Evolutionary conservation across 352 stramenopile species (phyloP), one percentile per base, ranked within the genome.

Genomic region (Phytophthora gonapodyides): DNA sequence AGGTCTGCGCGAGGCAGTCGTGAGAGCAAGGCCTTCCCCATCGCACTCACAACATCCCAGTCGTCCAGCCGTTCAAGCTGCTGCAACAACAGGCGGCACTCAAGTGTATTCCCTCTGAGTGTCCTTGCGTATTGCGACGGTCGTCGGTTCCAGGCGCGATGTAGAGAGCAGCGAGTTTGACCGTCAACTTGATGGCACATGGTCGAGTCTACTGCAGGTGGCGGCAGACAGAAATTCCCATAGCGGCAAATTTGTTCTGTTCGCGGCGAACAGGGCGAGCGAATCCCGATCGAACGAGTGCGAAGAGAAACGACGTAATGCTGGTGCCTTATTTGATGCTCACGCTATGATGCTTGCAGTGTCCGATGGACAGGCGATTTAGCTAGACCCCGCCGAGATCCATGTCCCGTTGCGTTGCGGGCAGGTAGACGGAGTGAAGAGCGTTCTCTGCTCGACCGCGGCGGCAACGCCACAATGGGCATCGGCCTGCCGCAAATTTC

Each of bases 21-120:
- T 30, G 51, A 46, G 58, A 56, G 24, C 59, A 53, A 51, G 10
- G 34, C 19, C 21, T 16, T 24, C 24, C 24, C 51, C 36, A 31
- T 21, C 36, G 27, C 30, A 34, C 11, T 48, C 31, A 57, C 37
- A 30, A 30, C 44, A 64, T 64, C 17, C 31, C 30, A 43, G 33
- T 64, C 52, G 57, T 46, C 57, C 48, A 65, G 57, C 57, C 57
- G 57, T 59, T 57, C 27, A 48, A 36, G 27, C 33, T 11, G 11
- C 9, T 36, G 27, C 11, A 11, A 17, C 24, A 55, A 35, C 33
- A 41, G 24, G 24, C 17, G 48, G 30, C 30, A 60, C 35, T 48
- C 34, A 54, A 38, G 33, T 33, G 33, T 33, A 46, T 63, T 53
- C 41, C 41, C 31, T 40, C 33, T 9, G 21, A 33, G 54, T 58